A percentile compares a stretch with the other conserved stretches of the same genome.
These are phyloP conservation scores for Strobilomyces confusus DNA, from an alignment of 768 basidiomycete species.

Conservation along the genomic window DNA sequence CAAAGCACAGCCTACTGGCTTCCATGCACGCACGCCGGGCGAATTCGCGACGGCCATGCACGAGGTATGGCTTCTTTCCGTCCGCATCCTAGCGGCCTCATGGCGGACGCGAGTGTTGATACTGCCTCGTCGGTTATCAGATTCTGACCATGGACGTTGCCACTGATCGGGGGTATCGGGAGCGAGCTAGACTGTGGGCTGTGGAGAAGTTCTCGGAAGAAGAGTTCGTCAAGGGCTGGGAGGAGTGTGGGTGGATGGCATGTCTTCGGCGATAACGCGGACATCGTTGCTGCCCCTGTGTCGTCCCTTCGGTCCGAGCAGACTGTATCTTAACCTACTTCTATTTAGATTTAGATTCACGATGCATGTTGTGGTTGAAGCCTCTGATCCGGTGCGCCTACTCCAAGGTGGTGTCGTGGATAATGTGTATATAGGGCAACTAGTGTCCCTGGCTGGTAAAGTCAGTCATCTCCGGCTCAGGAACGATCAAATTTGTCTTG, in stretches of 20 bases:
- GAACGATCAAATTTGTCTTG: not conserved
- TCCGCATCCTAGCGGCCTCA: not conserved
- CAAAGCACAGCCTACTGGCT: constrained; percentile 72
- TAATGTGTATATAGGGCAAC: not conserved
- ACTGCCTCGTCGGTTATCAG: constrained; percentile 8
- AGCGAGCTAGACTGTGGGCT: constrained; percentile 67
- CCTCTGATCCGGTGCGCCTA: not conserved
- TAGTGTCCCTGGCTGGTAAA: no score
- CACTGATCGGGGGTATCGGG: constrained; percentile 59
- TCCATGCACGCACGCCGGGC: constrained; percentile 65
- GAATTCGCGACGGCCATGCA: constrained; percentile 69
- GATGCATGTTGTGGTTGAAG: not conserved
- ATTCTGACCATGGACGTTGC: constrained; percentile 49
- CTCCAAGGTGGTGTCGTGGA: not conserved
- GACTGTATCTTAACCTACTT: not conserved
- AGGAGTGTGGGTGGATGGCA: constrained; percentile 54
- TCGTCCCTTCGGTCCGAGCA: not conserved
- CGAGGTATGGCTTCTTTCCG: constrained; percentile 31
- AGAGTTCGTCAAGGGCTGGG: constrained; percentile 77
- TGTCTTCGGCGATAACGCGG: constrained; percentile 19
- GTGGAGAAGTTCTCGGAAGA: constrained; percentile 69
- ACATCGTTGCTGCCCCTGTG: not conserved
- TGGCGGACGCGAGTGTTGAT: constrained; percentile 9
- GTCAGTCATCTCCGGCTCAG: not conserved
- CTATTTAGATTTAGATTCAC: not conserved